Base-by-base conservation (phyloP, 2,329 filamentous ascomycete species). In the Claviceps sp. region DNA sequence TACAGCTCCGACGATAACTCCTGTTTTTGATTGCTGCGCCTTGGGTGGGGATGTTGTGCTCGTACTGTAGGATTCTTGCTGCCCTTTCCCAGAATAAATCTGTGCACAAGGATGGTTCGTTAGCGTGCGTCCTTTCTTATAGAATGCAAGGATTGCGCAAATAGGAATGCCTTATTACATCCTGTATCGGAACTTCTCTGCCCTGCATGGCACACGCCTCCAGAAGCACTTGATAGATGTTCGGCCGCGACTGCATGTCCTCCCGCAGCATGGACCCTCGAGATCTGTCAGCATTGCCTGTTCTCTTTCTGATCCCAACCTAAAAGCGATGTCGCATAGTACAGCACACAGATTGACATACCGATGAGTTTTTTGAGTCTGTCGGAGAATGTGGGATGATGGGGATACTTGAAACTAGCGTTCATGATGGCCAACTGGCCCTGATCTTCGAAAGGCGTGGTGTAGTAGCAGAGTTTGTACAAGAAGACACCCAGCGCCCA, bases 401-500 rank as follows among this genome's bases (percentile, higher is more conserved):
- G 80, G 5, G 91, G 93, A 61, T 88, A 98, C 62, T 87, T 90
- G 76, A 88, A 97, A 66, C 82, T 94, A 49, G 93, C 93, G 64
- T 97, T 97, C 55, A 98, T 72, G 57, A 98, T 98, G 13, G 93
- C 93, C 73, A 97, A 86, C 71, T 96, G 91, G 26, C 93, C 93
- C 63, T 95, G 89, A 57, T 97, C 91, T 69, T 98, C 93, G 61
- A 98, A 98, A 0, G 93, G 93, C 5, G 93, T 98, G 1, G 93
- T 98, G 69, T 98, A 98, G 69, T 97, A 98, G 73, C 93, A 98
- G 55, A 98, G 76, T 74, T 98, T 98, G 74, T 98, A 98, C 51
- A 98, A 71, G 53, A 98, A 72, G 43, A 98, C 93, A 5, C 93
- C 93, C 55, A 98, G 71, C 1, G 93, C 93, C 93, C 90, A 98